Conservation (phyloP, 768 basidiomycete genomes). For the Omphalotus guepiniiformis region DNA sequence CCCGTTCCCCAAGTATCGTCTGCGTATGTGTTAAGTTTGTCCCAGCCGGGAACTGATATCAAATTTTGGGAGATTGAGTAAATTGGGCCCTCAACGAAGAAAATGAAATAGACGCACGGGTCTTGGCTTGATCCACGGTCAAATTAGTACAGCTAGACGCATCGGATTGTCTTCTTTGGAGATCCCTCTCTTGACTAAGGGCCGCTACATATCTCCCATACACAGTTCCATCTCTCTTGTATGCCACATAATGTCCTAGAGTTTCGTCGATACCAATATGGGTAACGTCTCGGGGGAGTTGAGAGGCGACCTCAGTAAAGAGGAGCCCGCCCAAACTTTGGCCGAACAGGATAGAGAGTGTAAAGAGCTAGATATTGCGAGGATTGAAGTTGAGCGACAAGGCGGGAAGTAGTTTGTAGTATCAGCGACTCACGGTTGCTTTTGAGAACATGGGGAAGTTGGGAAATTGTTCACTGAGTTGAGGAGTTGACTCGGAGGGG, state of each 20-base stretch:
- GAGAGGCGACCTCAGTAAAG: too few species aligned
- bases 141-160: slow-evolving; percentile 1
- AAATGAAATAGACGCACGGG: not conserved
- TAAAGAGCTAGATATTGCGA: too few species aligned
- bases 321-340: too few species aligned
- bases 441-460: too few species aligned
- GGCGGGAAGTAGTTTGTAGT: too few species aligned
- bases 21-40: slow-evolving; percentile 10
- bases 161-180: not conserved
- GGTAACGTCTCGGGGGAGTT: slow-evolving; percentile 6
- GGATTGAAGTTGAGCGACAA: too few species aligned
- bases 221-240: slow-evolving; percentile 5
- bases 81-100: not conserved
- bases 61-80: not conserved
- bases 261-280: slow-evolving; percentile 7
- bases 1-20: slow-evolving; percentile 13
- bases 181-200: not conserved
- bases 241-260: slow-evolving; percentile 1
- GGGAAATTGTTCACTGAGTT: too few species aligned
- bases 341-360: too few species aligned
- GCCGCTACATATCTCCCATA: slow-evolving; percentile 1
- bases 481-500: too few species aligned
- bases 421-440: too few species aligned
- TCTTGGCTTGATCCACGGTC: not conserved
- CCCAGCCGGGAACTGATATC: slow-evolving; percentile 10